Evolutionary conservation across 2,329 filamentous ascomycete species (phyloP), one percentile per base, ranked within the genome.

Genomic region (Talaromyces sp.): DNA sequence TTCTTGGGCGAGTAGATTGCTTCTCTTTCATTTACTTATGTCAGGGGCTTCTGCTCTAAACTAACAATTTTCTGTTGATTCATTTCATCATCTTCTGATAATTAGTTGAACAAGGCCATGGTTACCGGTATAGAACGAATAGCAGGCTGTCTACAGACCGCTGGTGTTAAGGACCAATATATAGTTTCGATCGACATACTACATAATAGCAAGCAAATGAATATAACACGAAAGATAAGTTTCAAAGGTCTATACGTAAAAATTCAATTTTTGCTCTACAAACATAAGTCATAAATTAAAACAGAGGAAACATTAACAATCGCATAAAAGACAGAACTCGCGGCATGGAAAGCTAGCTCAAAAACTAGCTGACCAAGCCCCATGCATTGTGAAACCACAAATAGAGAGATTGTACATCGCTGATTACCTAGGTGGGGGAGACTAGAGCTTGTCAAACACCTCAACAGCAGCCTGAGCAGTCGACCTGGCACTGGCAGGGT

Each of bases 401-500:
- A 22, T 31, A 16, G 9, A 35, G 8, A 54, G 19, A 27, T 35
- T 54, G 13, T 22, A 19, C 16, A 19, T 31, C 27, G 31, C 31
- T 35, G 4, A 11, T 7, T 9, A 54, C 27, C 27, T 27, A 27
- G 3, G 27, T 27, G 27, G 16, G 8, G 11, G 31, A 35, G 8
- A 35, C 35, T 54, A 78, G 50, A 79, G 69, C 61, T 72, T 72
- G 16, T 80, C 72, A 67, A 79, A 82, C 6, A 72, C 76, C 37
- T 74, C 71, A 19, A 81, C 75, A 1, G 71, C 76, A 57, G 78
- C 78, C 58, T 72, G 69, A 10, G 78, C 78, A 37, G 78, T 80
- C 9, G 75, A 76, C 11, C 60, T 67, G 8, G 79, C 75, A 67
- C 79, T 81, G 8, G 75, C 75, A 5, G 79, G 78, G 68, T 81